Evolutionary conservation across 257 asterid genomes (phyloP).

Genomic region (Mentha longifolia): DNA sequence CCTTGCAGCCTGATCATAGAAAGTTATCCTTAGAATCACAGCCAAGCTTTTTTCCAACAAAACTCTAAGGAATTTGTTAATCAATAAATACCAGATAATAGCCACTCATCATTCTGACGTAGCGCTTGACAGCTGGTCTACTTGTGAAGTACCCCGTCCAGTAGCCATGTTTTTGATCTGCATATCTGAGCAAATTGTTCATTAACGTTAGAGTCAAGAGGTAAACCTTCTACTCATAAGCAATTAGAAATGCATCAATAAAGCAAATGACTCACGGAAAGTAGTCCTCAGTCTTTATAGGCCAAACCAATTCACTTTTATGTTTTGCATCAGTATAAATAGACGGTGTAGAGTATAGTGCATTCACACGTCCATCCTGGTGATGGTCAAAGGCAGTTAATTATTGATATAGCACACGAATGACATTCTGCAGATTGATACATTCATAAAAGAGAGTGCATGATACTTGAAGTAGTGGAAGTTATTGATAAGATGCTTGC

Average conservation of each 20-base stretch:
- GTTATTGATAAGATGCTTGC: not conserved
- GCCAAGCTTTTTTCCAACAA: not conserved
- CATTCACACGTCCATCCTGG: conserved; percentile 66
- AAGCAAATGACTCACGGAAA: conserved; percentile 49
- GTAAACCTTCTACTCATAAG: not conserved
- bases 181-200: conserved; percentile 42
- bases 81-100: conserved; percentile 47
- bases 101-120: conserved; percentile 52
- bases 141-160: too few species aligned
- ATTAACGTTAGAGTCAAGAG: conserved; percentile 19
- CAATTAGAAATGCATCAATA: conserved; percentile 6
- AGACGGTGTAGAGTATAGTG: conserved; percentile 55
- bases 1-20: conserved; percentile 47
- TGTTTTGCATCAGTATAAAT: conserved; percentile 57
- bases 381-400: conserved; percentile 15
- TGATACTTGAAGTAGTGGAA: conserved; percentile 1
- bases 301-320: conserved; percentile 47
- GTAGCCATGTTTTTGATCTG: conserved; percentile 47
- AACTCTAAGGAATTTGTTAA: not conserved
- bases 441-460: conserved; percentile 6
- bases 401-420: conserved; percentile 14
- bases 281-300: conserved; percentile 52
- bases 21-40: conserved; percentile 1
- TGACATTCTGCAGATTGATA: conserved; percentile 10
- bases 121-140: conserved; percentile 52